A percentile compares a stretch with the other conserved stretches of the same genome.
These are phyloP conservation scores for Aspergillus neotritici DNA, from an alignment of 2,329 filamentous ascomycete genomes.

Conservation along the genomic window DNA sequence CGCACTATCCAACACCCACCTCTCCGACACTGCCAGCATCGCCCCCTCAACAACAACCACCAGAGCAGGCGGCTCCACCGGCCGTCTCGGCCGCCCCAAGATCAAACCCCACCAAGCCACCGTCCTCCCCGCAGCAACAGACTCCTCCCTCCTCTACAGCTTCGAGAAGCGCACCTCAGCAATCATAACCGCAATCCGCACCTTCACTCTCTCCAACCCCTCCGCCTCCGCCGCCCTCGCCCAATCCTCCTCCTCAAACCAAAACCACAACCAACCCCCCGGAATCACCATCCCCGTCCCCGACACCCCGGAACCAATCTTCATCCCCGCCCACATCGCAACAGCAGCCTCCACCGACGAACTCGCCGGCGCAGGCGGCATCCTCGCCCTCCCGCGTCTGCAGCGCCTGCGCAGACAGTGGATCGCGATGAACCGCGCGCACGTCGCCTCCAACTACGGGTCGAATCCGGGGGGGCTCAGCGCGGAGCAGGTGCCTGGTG, in stretches of 20 bases:
- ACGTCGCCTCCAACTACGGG: slow-evolving; percentile 34
- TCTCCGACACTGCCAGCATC: slow-evolving; percentile 26
- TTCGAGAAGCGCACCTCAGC: slow-evolving; percentile 41
- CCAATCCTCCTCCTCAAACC: slow-evolving; percentile 7
- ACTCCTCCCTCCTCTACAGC: slow-evolving; percentile 38
- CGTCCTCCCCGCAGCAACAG: slow-evolving; percentile 34
- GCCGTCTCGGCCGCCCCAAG: slow-evolving; percentile 15
- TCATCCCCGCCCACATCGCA: slow-evolving; percentile 36
- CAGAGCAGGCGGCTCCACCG: slow-evolving; percentile 12
- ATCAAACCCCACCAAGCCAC: slow-evolving; percentile 42
- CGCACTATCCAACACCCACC: slow-evolving; percentile 13
- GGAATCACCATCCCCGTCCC: slow-evolving; percentile 35
- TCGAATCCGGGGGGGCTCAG: slow-evolving; percentile 27
- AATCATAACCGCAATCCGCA: slow-evolving; percentile 38
- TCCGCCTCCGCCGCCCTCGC: slow-evolving; percentile 34
- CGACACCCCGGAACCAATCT: slow-evolving; percentile 24
- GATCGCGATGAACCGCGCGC: slow-evolving; percentile 42
- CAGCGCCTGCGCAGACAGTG: slow-evolving; percentile 43
- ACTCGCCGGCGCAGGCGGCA: slow-evolving; percentile 36
- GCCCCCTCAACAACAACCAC: slow-evolving; percentile 17
- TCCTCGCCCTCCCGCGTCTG: slow-evolving; percentile 38
- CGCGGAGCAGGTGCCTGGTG: slow-evolving; percentile 35
- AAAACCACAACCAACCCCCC: no score
- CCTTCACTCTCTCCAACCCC: slow-evolving; percentile 35
- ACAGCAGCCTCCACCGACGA: slow-evolving; percentile 37